These are phyloP conservation scores for Platanthera zijinensis DNA, from an alignment of 106 monocot genomes.

Conservation along the genomic window DNA sequence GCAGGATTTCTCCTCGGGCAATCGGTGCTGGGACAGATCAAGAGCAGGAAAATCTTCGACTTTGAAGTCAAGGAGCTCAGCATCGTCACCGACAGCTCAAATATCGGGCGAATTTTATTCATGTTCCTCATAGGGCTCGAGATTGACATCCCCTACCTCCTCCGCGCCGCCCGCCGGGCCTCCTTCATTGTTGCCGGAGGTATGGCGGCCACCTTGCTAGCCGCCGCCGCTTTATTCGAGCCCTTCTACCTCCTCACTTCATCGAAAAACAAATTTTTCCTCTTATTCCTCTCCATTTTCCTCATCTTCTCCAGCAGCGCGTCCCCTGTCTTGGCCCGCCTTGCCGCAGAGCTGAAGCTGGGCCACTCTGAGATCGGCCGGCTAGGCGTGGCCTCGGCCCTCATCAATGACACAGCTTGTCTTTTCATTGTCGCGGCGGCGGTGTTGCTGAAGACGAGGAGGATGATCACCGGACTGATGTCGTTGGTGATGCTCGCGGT, in stretches of 20 bases:
- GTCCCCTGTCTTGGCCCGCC: conserved; percentile 27
- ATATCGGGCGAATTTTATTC: conserved; percentile 15
- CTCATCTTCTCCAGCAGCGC: conserved; percentile 24
- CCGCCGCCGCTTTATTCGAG: not conserved
- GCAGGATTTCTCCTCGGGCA: conserved; percentile 37
- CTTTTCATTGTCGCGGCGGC: conserved; percentile 4
- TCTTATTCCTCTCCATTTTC: conserved; percentile 9
- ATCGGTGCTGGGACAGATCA: conserved; percentile 14
- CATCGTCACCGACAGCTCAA: not conserved
- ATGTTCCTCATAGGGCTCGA: conserved; percentile 35
- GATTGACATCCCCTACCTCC: conserved; percentile 20
- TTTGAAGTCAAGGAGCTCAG: conserved; percentile 13
- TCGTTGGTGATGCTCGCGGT: conserved; percentile 5
- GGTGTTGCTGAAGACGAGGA: not conserved
- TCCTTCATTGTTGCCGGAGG: not conserved
- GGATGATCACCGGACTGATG: not conserved
- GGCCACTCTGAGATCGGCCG: conserved; percentile 26
- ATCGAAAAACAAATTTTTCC: not conserved
- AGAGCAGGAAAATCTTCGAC: conserved; percentile 3
- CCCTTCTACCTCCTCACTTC: not conserved
- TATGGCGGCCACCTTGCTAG: not conserved
- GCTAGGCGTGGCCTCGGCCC: conserved; percentile 21
- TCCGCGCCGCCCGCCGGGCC: conserved; percentile 13
- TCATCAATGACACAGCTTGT: conserved; percentile 21
- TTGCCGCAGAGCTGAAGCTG: conserved; percentile 30